Evolutionary conservation across 352 stramenopile genomes (phyloP), one percentile per base, ranked within the genome.

Genomic region (Globisporangium parvum): DNA sequence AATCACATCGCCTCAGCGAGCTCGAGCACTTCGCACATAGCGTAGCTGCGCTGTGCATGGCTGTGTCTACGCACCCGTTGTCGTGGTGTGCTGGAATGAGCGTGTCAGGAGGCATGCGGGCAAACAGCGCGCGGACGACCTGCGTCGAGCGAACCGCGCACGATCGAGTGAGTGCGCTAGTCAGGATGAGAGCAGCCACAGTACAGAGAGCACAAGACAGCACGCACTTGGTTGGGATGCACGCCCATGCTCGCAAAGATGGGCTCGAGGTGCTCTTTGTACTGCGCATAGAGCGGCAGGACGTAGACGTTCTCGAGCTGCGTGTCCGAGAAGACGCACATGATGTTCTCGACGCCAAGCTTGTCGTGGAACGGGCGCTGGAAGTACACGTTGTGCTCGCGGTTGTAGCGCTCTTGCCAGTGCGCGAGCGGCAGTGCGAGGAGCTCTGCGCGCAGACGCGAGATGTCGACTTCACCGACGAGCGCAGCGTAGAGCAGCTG

Each of bases 261-360:
- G 8, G 84, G 87, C 68, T 77, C 67, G 23, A 87, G 60, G 17
- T 65, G 60, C 23, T 39, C 46, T 6, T 44, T 48, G 64, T 76
- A 88, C 1, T 63, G 53, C 48, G 81, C 75, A 60, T 88, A 97
- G 66, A 86, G 96, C 15, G 96, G 96, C 45, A 98, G 70, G 37
- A 89, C 78, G 67, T 95, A 98, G 23, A 97, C 85, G 37, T 78
- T 78, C 58, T 94, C 79, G 20, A 98, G 67, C 70, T 98, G 97
- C 66, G 98, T 96, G 75, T 99, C 96, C 57, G 85, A 98, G 75
- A 98, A 99, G 15, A 98, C 69, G 39, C 98, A 87, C 42, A 98
- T 87, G 60, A 98, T 95, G 70, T 98, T 98, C 60, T 88, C 79
- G 50, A 99, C 96, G 47, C 96, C 96, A 72, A 96, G 97, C 52